phyloP scores from a whole-genome alignment of 169 alveolate genomes.

The Theileria orientalis region DNA sequence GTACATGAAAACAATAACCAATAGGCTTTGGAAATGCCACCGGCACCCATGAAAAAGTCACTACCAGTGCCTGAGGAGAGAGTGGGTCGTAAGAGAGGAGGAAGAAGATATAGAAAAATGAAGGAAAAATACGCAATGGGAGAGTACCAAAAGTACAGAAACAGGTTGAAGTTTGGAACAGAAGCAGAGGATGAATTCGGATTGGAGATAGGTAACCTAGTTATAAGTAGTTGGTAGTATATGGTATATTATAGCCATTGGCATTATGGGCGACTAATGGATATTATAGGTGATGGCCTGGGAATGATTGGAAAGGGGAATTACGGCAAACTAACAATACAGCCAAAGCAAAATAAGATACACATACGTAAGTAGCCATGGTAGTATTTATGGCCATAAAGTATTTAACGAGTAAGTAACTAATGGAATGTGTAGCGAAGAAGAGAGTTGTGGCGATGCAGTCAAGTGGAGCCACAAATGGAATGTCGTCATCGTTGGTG shows the following conservation, averaged over 20 bases:
- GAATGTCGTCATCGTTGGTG: conserved; percentile 77
- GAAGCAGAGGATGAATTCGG: conserved; percentile 83
- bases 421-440: conserved; percentile 25
- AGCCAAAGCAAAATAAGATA: conserved; percentile 42
- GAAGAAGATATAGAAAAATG: conserved; percentile 78
- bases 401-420: background rate
- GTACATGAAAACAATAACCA: background rate
- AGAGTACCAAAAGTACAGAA: conserved; percentile 79
- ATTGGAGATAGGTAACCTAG: conserved; percentile 52
- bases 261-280: background rate
- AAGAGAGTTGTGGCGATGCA: conserved; percentile 61
- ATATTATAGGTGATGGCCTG: conserved; percentile 37
- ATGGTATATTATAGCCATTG: background rate
- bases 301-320: conserved; percentile 63
- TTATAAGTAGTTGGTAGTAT: too few species aligned
- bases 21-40: conserved; percentile 80
- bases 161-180: conserved; percentile 82
- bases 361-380: conserved; percentile 46
- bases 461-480: conserved; percentile 67
- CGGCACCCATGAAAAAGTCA: conserved; percentile 82
- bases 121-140: conserved; percentile 83
- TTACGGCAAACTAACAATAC: conserved; percentile 43
- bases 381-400: background rate
- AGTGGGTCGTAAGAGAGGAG: conserved; percentile 81
- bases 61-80: conserved; percentile 85